These are phyloP conservation scores for Tetraselmis striata DNA, from an alignment of 139 green algal species.

Conservation along the genomic window DNA sequence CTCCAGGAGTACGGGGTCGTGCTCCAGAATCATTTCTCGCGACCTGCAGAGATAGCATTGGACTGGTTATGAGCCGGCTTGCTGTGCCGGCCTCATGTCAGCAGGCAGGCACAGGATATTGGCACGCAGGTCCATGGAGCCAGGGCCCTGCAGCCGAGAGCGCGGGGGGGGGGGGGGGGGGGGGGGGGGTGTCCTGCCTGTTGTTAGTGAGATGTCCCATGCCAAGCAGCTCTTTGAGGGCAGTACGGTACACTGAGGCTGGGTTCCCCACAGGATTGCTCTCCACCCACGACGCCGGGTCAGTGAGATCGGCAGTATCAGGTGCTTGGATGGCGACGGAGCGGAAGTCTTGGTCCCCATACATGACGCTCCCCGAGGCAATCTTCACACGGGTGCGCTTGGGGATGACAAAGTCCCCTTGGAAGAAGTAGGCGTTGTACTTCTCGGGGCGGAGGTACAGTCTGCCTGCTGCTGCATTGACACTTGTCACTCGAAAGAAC, in stretches of 20 bases:
- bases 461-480: not conserved
- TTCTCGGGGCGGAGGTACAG: slow-evolving; percentile 16
- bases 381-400: not conserved
- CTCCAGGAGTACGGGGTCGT: not conserved
- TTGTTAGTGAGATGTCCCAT: slow-evolving; percentile 15
- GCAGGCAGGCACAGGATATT: too few species aligned
- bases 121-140: too few species aligned
- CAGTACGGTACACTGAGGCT: slow-evolving; percentile 20
- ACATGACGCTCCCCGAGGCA: slow-evolving; percentile 6
- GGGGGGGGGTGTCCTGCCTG: too few species aligned
- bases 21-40: not conserved
- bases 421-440: slow-evolving; percentile 24
- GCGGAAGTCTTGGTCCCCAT: slow-evolving; percentile 25
- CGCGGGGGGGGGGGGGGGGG: too few species aligned
- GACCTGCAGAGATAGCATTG: too few species aligned
- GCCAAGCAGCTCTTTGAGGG: slow-evolving; percentile 24
- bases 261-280: slow-evolving; percentile 23
- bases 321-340: slow-evolving; percentile 17
- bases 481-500: slow-evolving; percentile 19
- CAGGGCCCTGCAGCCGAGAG: too few species aligned
- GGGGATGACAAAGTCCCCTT: slow-evolving; percentile 1
- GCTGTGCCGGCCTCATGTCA: too few species aligned
- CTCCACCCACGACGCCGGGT: slow-evolving; percentile 10
- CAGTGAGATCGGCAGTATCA: slow-evolving; percentile 17
- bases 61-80: too few species aligned